Percentiles rank a stretch among this genome's conserved stretches.
Conservation (phyloP, 1,284 basidiomycete genomes). For the Taiwanofungus camphoratus region DNA sequence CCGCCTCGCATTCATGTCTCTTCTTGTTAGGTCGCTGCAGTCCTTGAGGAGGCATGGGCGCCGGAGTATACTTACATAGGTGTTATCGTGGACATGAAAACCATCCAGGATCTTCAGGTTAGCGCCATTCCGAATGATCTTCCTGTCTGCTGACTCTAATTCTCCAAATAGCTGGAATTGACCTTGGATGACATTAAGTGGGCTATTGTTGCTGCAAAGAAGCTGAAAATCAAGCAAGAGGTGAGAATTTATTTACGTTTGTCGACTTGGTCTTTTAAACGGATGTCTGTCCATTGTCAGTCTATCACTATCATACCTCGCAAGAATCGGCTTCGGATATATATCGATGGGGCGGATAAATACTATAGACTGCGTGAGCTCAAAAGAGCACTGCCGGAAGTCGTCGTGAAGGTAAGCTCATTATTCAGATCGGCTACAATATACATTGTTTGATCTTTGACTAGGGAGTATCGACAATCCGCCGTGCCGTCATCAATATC, state of each 20-base stretch:
- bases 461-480: conserved; percentile 81
- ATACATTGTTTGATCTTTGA: background rate
- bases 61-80: conserved; percentile 90
- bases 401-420: conserved; percentile 79
- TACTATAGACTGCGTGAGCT: conserved; percentile 86
- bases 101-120: conserved; percentile 88
- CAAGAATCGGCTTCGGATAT: conserved; percentile 82
- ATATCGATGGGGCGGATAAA: conserved; percentile 79
- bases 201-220: conserved; percentile 83
- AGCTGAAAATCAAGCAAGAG: conserved; percentile 91
- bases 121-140: conserved; percentile 4
- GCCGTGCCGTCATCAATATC: conserved; percentile 90
- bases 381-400: conserved; percentile 73
- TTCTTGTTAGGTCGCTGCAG: conserved; percentile 73
- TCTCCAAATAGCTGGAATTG: conserved; percentile 69
- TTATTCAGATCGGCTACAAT: background rate
- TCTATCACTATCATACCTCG: conserved; percentile 70
- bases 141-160: background rate
- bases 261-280: background rate
- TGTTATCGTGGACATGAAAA: conserved; percentile 87
- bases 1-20: no score
- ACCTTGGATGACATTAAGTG: conserved; percentile 92
- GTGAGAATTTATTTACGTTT: conserved; percentile 30
- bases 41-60: conserved; percentile 96
- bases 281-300: conserved; percentile 29